Evolutionary conservation across 2,329 filamentous ascomycete species (phyloP).

Genomic region (Paraconiothyrium brasiliense): DNA sequence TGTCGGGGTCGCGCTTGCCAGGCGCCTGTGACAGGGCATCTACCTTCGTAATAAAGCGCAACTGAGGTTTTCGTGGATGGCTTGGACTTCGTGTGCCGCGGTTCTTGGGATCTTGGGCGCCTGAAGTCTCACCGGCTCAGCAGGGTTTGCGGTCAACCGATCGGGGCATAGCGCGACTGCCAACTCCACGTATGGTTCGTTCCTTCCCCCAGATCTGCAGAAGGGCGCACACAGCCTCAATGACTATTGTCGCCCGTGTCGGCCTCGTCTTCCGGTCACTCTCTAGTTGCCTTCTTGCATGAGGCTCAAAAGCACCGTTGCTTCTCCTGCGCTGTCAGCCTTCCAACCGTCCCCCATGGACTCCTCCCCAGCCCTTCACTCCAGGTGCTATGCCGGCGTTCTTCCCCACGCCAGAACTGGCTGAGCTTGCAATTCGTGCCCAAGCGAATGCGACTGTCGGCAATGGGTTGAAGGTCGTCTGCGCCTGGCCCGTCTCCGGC

Average conservation of each 20-base stretch:
- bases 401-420: constrained; percentile 38
- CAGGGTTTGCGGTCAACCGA: neutral
- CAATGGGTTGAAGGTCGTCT: constrained; percentile 58
- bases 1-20: constrained; percentile 8
- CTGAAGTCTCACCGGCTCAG: neutral
- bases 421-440: constrained; percentile 30
- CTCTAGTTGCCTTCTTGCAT: neutral
- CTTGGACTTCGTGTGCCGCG: neutral
- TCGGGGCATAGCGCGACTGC: neutral
- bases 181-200: constrained; percentile 2
- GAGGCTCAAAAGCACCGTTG: constrained; percentile 12
- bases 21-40: neutral
- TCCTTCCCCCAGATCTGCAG: neutral
- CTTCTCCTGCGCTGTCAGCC: constrained; percentile 14
- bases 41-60: neutral
- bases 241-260: neutral
- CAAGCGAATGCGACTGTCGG: constrained; percentile 27
- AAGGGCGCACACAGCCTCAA: constrained; percentile 8
- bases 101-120: neutral
- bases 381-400: constrained; percentile 48
- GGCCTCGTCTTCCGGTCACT: constrained; percentile 10
- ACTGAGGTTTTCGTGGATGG: neutral
- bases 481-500: constrained; percentile 65
- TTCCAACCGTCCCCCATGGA: constrained; percentile 18
- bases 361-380: constrained; percentile 15